Evolutionary conservation across 1,139 yeast species (phyloP).

Genomic region (Saccharomyces hybrid): DNA sequence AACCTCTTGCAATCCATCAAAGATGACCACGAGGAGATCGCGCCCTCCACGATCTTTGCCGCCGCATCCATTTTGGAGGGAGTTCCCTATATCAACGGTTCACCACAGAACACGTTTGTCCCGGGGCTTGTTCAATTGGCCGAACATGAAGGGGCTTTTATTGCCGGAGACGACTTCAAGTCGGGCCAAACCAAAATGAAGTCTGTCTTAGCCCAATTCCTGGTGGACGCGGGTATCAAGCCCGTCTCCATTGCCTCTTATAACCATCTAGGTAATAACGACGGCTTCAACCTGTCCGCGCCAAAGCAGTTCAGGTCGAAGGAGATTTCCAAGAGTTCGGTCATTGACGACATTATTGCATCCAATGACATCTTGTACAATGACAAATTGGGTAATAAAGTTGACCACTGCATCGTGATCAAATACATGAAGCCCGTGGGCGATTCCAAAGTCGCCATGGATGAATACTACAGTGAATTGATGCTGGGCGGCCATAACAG

Average conservation of each 20-base stretch:
- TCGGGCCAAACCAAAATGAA: conserved; percentile 94
- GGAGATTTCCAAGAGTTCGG: conserved; percentile 89
- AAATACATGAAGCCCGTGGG: conserved; percentile 92
- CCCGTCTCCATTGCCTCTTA: conserved; percentile 91
- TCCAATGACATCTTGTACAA: conserved; percentile 82
- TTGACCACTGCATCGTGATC: conserved; percentile 93
- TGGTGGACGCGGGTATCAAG: conserved; percentile 95
- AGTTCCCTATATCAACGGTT: conserved; percentile 88
- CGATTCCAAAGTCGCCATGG: conserved; percentile 97
- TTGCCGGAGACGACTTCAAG: conserved; percentile 97
- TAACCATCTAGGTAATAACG: conserved; percentile 95
- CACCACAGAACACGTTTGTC: conserved; percentile 95
- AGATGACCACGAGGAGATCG: conserved; percentile 69
- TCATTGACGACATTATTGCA: conserved; percentile 89
- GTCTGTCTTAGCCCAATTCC: conserved; percentile 89
- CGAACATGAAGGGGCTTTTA: conserved; percentile 63
- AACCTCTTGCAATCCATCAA: conserved; percentile 69
- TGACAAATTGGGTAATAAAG: conserved; percentile 65
- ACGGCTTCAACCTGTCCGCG: conserved; percentile 88
- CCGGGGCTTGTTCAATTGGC: conserved; percentile 92
- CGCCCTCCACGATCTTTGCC: conserved; percentile 89
- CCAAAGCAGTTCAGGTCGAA: conserved; percentile 91
- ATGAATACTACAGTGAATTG: conserved; percentile 91
- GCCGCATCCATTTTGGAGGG: conserved; percentile 85
- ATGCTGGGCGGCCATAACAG: conserved; percentile 97